phyloP scores from a whole-genome alignment of 1,139 yeast genomes.

The Pichia sp. region DNA sequence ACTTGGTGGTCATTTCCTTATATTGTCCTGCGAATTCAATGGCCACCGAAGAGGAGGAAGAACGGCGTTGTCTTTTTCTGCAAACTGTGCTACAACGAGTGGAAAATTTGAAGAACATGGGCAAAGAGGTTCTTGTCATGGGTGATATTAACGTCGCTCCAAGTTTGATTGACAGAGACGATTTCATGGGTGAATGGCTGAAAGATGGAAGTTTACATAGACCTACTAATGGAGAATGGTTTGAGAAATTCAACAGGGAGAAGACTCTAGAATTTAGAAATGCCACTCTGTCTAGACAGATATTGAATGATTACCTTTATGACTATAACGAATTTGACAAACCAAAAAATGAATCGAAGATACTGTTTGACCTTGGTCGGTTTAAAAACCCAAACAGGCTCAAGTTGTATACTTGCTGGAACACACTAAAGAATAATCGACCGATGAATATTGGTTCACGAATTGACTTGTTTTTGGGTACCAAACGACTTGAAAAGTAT shows the following conservation, averaged over 20 bases:
- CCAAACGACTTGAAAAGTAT: constrained; percentile 30
- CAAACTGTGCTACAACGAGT: constrained; percentile 54
- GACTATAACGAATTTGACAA: constrained; percentile 21
- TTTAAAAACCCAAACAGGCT: constrained; percentile 45
- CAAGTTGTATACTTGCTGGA: constrained; percentile 90
- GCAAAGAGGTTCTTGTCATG: constrained; percentile 66
- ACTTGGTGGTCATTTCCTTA: constrained; percentile 61
- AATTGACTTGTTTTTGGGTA: constrained; percentile 64
- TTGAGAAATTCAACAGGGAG: constrained; percentile 16
- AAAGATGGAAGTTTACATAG: constrained; percentile 20
- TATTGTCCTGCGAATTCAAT: constrained; percentile 92
- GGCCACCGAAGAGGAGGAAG: constrained; percentile 63
- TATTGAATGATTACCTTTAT: constrained; percentile 18
- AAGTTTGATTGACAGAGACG: constrained; percentile 80
- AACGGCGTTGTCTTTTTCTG: constrained; percentile 52
- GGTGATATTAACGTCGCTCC: constrained; percentile 85
- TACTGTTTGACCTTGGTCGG: constrained; percentile 56
- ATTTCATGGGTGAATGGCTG: constrained; percentile 42
- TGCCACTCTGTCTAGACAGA: constrained; percentile 19
- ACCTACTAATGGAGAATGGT: constrained; percentile 2
- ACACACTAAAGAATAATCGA: constrained; percentile 68
- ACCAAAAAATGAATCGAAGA: constrained; percentile 8
- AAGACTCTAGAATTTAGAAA: constrained; percentile 26
- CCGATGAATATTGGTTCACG: constrained; percentile 84
- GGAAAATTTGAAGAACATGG: constrained; percentile 40